Evolutionary conservation across 2,329 filamentous ascomycete genomes (phyloP).

Genomic region (Pseudocercospora fuligena): DNA sequence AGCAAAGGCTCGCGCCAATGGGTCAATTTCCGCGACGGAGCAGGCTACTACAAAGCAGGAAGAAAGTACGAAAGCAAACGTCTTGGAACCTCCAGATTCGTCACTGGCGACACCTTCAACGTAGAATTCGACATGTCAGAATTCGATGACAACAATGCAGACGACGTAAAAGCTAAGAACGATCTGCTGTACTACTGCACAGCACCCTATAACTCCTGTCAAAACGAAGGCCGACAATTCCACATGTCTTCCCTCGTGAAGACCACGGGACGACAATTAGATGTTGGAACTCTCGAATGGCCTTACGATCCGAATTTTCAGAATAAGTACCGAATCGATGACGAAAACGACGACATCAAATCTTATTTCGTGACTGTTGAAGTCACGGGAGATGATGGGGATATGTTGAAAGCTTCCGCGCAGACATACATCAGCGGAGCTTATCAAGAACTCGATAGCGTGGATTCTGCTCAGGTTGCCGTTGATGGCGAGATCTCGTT

Average conservation of each 20-base stretch:
- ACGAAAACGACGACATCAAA: slow-evolving; percentile 11
- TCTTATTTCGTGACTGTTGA: slow-evolving; percentile 13
- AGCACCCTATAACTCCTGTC: slow-evolving; percentile 9
- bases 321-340: slow-evolving; percentile 16
- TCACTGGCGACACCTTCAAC: slow-evolving; percentile 18
- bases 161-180: slow-evolving; percentile 8
- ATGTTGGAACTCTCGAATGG: slow-evolving; percentile 9
- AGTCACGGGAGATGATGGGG: slow-evolving; percentile 13
- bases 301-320: slow-evolving; percentile 13
- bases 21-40: slow-evolving; percentile 13
- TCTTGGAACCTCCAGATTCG: slow-evolving; percentile 9
- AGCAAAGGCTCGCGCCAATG: slow-evolving; percentile 9
- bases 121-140: slow-evolving; percentile 16
- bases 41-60: slow-evolving; percentile 6
- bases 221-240: slow-evolving; percentile 20
- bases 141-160: slow-evolving; percentile 16
- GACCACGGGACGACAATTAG: neutral
- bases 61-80: slow-evolving; percentile 7
- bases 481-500: slow-evolving; percentile 8
- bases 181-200: slow-evolving; percentile 10
- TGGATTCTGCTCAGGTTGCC: neutral
- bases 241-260: slow-evolving; percentile 12
- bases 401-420: slow-evolving; percentile 12
- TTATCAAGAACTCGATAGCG: slow-evolving; percentile 1
- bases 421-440: neutral